Percentiles rank a stretch among this genome's conserved stretches.
Evolutionary conservation across 805 yeast species (phyloP).

Genomic region (Wickerhamomyces bovis): DNA sequence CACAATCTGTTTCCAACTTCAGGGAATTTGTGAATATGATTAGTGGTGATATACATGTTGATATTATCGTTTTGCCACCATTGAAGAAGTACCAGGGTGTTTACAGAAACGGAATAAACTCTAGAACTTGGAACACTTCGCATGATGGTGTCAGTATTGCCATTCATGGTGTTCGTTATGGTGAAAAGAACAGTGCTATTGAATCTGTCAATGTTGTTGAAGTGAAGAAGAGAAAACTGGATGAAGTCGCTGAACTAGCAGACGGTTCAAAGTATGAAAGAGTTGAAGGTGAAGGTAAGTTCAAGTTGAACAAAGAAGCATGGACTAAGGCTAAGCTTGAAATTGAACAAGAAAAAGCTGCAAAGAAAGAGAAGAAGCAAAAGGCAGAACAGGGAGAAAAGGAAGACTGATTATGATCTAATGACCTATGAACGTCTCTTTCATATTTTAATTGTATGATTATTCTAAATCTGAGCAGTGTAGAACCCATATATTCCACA

Average conservation of each 20-base stretch:
- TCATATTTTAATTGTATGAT: neutral
- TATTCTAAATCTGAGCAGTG: neutral
- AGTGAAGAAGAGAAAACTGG: conserved; percentile 19
- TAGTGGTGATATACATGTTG: conserved; percentile 30
- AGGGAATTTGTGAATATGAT: conserved; percentile 23
- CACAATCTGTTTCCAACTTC: conserved; percentile 23
- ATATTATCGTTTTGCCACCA: conserved; percentile 54
- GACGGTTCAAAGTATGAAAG: conserved; percentile 1
- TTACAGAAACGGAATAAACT: conserved; percentile 60
- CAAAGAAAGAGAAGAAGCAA: neutral
- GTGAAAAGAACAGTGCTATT: conserved; percentile 23
- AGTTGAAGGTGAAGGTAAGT: conserved; percentile 4
- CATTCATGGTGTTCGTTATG: conserved; percentile 38
- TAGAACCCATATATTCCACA: too few relatives aligned
- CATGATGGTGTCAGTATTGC: conserved; percentile 82
- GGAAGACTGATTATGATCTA: neutral
- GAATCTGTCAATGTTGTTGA: conserved; percentile 13
- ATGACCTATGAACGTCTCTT: neutral
- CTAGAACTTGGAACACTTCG: conserved; percentile 63
- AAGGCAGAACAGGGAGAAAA: neutral
- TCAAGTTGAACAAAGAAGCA: conserved; percentile 20
- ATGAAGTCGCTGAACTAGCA: conserved; percentile 14
- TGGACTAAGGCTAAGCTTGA: conserved; percentile 16
- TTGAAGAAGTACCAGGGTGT: conserved; percentile 60
- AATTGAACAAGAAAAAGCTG: conserved; percentile 8